Evolutionary conservation across 345 rosid genomes (phyloP).

Genomic region (Fremontodendron californicum): DNA sequence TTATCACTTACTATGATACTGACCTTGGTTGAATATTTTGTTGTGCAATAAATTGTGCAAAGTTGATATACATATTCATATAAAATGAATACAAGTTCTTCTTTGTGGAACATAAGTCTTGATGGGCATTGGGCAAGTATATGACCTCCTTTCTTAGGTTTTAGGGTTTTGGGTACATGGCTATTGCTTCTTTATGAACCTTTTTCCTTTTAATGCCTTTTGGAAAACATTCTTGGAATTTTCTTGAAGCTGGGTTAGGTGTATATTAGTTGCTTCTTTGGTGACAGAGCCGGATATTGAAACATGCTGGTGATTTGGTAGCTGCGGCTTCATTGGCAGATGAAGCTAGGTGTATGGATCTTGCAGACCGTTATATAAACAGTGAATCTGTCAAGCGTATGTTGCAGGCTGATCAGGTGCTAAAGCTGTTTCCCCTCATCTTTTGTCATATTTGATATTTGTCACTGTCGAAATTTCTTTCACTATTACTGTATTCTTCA

Average conservation of each 20-base stretch:
- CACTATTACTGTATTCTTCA: neutral
- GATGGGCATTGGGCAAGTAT: neutral
- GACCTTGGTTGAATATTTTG: neutral
- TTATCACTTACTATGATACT: neutral
- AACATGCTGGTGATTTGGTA: slow-evolving; percentile 91
- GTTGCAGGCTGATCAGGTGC: slow-evolving; percentile 98
- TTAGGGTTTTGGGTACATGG: neutral
- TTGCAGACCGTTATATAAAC: slow-evolving; percentile 88
- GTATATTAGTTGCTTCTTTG: slow-evolving; percentile 10
- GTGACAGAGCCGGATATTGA: slow-evolving; percentile 87
- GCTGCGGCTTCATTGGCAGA: slow-evolving; percentile 97
- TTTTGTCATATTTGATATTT: neutral
- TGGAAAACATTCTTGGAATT: slow-evolving; percentile 3
- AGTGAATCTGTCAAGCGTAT: slow-evolving; percentile 97
- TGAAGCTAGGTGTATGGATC: slow-evolving; percentile 99
- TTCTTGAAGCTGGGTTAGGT: neutral
- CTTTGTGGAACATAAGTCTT: neutral
- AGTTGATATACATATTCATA: neutral
- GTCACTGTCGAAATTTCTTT: neutral
- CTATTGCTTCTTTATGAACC: neutral
- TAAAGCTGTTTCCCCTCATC: slow-evolving; percentile 3
- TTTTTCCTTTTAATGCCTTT: neutral
- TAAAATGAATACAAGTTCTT: neutral
- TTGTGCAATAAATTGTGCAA: neutral
- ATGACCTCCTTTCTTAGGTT: neutral